These are phyloP conservation scores for Kodamaea kakaduensis DNA, from an alignment of 805 yeast genomes.

Conservation along the genomic window DNA sequence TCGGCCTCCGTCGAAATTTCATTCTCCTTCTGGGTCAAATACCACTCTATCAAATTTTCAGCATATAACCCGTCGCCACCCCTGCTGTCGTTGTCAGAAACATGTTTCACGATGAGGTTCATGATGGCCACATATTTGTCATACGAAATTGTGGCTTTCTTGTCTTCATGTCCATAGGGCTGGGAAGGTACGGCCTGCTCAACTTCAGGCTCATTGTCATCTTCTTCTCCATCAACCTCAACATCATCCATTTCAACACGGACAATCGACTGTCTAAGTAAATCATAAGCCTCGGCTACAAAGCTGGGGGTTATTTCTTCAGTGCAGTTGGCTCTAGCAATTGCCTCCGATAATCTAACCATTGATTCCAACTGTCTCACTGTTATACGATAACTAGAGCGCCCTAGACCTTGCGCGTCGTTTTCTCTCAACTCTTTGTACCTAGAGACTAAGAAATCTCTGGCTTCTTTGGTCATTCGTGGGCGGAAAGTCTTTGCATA, in stretches of 20 bases:
- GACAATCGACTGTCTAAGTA: slow-evolving; percentile 85
- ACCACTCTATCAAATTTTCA: slow-evolving; percentile 73
- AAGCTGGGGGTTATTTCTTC: slow-evolving; percentile 78
- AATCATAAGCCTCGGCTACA: slow-evolving; percentile 90
- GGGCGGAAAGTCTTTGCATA: slow-evolving; percentile 95
- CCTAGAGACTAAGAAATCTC: slow-evolving; percentile 68
- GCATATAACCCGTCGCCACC: slow-evolving; percentile 62
- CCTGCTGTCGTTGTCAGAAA: slow-evolving; percentile 51
- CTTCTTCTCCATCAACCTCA: slow-evolving; percentile 59
- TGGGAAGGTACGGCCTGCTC: slow-evolving; percentile 9
- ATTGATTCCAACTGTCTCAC: slow-evolving; percentile 94
- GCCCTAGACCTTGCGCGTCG: slow-evolving; percentile 84
- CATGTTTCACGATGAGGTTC: slow-evolving; percentile 66
- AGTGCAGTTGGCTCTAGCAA: slow-evolving; percentile 94
- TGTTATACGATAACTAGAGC: slow-evolving; percentile 88
- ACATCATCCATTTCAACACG: slow-evolving; percentile 93
- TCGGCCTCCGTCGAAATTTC: slow-evolving; percentile 66
- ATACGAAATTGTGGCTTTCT: slow-evolving; percentile 55
- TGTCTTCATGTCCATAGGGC: slow-evolving; percentile 15
- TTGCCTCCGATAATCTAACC: slow-evolving; percentile 91
- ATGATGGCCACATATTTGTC: slow-evolving; percentile 84
- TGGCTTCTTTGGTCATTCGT: slow-evolving; percentile 73
- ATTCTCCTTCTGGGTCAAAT: slow-evolving; percentile 68
- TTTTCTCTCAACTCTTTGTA: slow-evolving; percentile 84
- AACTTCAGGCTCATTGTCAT: slow-evolving; percentile 11